Evolutionary conservation across 352 stramenopile species (phyloP), one percentile per base, ranked within the genome.

Genomic region (Globisporangium paddicum): DNA sequence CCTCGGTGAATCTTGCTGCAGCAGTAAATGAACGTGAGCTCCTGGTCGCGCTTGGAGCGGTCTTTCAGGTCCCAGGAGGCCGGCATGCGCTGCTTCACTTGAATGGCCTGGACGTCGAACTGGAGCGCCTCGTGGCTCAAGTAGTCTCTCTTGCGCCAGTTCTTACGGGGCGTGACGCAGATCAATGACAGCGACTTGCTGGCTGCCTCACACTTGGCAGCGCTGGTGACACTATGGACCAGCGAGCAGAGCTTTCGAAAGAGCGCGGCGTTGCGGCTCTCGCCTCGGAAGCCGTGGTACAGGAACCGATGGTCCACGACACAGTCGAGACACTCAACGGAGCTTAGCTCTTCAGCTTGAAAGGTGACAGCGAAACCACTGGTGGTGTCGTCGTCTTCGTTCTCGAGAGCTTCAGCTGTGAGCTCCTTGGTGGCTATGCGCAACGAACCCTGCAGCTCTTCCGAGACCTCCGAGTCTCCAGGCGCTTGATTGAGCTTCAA

Each of bases 121-220:
- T 45, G 51, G 9, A 83, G 60, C 7, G 62, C 51, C 7, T 57
- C 28, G 37, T 86, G 79, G 0, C 72, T 62, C 16, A 90, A 42
- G 37, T 74, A 90, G 26, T 86, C 76, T 47, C 75, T 69, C 42
- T 83, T 84, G 40, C 77, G 73, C 80, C 80, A 90, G 34, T 83
- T 77, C 55, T 87, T 90, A 23, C 77, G 67, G 19, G 72, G 72
- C 2, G 77, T 81, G 3, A 90, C 25, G 19, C 64, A 85, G 41
- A 86, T 55, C 8, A 88, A 32, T 21, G 46, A 62, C 13, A 51
- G 44, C 11, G 23, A 14, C 10, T 5, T 60, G 14, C 34, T 21
- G 23, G 3, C 18, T 2, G 13, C 51, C 1, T 57, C 10, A 30
- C 25, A 23, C 3, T 6, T 57, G 52, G 34, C 63, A 50, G 53